A percentile compares a stretch with the other conserved stretches of the same genome.
phyloP scores from a whole-genome alignment of 768 basidiomycete genomes.

The Russula foetens region DNA sequence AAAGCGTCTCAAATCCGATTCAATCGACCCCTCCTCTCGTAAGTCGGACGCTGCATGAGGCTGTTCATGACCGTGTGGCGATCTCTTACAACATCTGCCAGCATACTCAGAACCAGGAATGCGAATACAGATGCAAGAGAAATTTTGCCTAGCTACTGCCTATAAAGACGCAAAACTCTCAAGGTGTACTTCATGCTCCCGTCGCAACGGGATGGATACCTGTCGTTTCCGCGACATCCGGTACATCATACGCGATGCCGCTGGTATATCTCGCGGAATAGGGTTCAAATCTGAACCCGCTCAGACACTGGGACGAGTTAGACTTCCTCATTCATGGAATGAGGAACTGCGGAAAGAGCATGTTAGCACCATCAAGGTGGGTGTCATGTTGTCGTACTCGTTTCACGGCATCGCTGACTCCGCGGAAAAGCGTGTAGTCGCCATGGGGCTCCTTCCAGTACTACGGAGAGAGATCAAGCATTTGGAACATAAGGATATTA shows the following conservation, averaged over 20 bases:
- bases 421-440: slow-evolving; percentile 48
- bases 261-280: slow-evolving; percentile 50
- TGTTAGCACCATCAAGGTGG: slow-evolving; percentile 47
- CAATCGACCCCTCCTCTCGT: slow-evolving; percentile 6
- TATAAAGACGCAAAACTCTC: slow-evolving; percentile 41
- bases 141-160: slow-evolving; percentile 14
- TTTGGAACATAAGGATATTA: slow-evolving; percentile 42
- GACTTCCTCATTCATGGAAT: slow-evolving; percentile 11
- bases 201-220: slow-evolving; percentile 80
- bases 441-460: slow-evolving; percentile 56
- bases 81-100: neutral
- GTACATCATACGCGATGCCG: slow-evolving; percentile 56
- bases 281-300: slow-evolving; percentile 36
- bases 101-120: neutral
- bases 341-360: slow-evolving; percentile 37
- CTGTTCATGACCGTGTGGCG: slow-evolving; percentile 1
- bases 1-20: slow-evolving; percentile 14
- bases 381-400: neutral
- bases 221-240: slow-evolving; percentile 79
- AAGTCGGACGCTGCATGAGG: neutral
- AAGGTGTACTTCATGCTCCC: slow-evolving; percentile 73
- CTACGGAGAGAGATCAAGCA: slow-evolving; percentile 60
- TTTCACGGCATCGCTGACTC: slow-evolving; percentile 13
- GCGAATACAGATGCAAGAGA: slow-evolving; percentile 9
- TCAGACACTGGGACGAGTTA: neutral